Conservation (phyloP, 2,329 filamentous ascomycete species). For the Colletotrichum nymphaeae region DNA sequence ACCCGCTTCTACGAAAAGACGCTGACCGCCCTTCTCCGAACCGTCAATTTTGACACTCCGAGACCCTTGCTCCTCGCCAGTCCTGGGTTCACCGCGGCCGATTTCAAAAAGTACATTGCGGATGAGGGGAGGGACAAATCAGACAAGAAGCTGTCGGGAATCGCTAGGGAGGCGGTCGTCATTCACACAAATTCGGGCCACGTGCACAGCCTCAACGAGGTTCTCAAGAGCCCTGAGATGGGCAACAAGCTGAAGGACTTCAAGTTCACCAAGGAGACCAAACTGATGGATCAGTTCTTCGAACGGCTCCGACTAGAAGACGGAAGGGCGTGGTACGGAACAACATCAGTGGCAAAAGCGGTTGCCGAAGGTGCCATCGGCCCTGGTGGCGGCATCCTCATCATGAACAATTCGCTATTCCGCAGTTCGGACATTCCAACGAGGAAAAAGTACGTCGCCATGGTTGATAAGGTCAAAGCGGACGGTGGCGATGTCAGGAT, state of each 20-base stretch:
- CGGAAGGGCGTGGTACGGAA: conserved; percentile 90
- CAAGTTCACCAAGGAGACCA: conserved; percentile 87
- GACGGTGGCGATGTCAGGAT: conserved; percentile 89
- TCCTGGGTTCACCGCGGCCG: conserved; percentile 86
- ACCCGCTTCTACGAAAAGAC: conserved; percentile 82
- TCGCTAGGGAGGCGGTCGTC: conserved; percentile 74
- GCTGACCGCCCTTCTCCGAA: conserved; percentile 79
- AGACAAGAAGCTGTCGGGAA: conserved; percentile 76
- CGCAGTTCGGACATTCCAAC: conserved; percentile 82
- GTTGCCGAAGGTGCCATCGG: conserved; percentile 91
- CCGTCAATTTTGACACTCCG: conserved; percentile 78
- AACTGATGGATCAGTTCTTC: conserved; percentile 86
- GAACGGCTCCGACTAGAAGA: conserved; percentile 84
- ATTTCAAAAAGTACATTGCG: conserved; percentile 80
- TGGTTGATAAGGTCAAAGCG: conserved; percentile 89
- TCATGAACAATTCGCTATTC: conserved; percentile 91
- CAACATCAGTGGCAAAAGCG: conserved; percentile 82
- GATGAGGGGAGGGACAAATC: conserved; percentile 67
- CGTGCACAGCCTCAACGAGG: conserved; percentile 87
- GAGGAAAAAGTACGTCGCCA: conserved; percentile 81
- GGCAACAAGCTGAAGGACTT: conserved; percentile 83
- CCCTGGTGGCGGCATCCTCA: conserved; percentile 82
- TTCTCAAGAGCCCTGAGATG: conserved; percentile 85
- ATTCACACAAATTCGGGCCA: conserved; percentile 89
- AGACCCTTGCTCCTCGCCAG: conserved; percentile 86